These are phyloP conservation scores for sunflower (Helianthus annuus) DNA, from an alignment of 129 eudicot genomes.

Conservation along the genomic window HanXRQr2.0-SUNRISE NC_035441.2:119922643-119923142, in stretches of 20 bases:
- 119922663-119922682: slow-evolving; percentile 97
- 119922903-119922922: neutral
- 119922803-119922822: neutral
- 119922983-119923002: neutral
- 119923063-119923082: neutral
- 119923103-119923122: slow-evolving; percentile 22
- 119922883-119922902: neutral
- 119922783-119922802: neutral
- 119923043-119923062: slow-evolving; percentile 1
- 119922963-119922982: slow-evolving; percentile 17
- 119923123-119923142: slow-evolving; percentile 99
- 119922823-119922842: slow-evolving; percentile 1
- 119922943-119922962: slow-evolving; percentile 7
- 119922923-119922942: slow-evolving; percentile 16
- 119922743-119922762: neutral
- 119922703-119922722: slow-evolving; percentile 14
- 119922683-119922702: slow-evolving; percentile 56
- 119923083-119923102: neutral
- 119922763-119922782: slow-evolving; percentile 14
- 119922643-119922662: slow-evolving; percentile 93
- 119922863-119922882: neutral
- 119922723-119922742: slow-evolving; percentile 14
- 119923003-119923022: neutral
- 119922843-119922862: slow-evolving; percentile 3
- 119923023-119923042: neutral